phyloP scores from a whole-genome alignment of 2,329 filamentous ascomycete genomes.

The Aspergillus persii region DNA sequence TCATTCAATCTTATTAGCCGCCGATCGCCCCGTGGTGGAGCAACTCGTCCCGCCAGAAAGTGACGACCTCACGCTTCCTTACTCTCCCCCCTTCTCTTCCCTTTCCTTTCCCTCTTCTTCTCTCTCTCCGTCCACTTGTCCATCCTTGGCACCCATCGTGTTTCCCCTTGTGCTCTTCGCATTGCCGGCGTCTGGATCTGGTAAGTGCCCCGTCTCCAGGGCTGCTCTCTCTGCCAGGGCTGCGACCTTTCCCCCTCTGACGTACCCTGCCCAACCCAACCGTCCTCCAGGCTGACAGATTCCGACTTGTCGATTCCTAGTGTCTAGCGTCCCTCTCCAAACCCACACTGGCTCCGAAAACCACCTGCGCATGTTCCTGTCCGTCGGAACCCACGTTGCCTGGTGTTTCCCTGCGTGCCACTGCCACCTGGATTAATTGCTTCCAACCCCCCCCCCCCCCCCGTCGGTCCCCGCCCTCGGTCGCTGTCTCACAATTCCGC shows the following conservation, averaged over 20 bases:
- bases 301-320: conserved; percentile 19
- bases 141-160: conserved; percentile 4
- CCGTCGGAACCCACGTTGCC: conserved; percentile 19
- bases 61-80: conserved; percentile 23
- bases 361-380: conserved; percentile 17
- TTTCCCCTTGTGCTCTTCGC: not conserved
- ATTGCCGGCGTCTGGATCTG: conserved; percentile 4
- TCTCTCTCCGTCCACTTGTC: not conserved
- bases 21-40: conserved; percentile 35
- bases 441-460: not conserved
- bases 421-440: conserved; percentile 8
- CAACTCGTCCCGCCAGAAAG: conserved; percentile 30
- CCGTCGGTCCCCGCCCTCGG: not conserved
- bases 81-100: conserved; percentile 13
- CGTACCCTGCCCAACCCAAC: conserved; percentile 13
- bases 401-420: conserved; percentile 17
- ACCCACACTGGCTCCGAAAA: conserved; percentile 6
- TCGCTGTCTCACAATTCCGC: conserved; percentile 12
- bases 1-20: conserved; percentile 31
- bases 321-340: conserved; percentile 12
- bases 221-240: too few relatives aligned
- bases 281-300: conserved; percentile 30
- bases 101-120: conserved; percentile 19
- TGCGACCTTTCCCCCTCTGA: conserved; percentile 23
- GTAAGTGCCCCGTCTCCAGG: conserved; percentile 10